Conservation (phyloP, 768 basidiomycete genomes). For the Macrolepiota dolichaula region DNA sequence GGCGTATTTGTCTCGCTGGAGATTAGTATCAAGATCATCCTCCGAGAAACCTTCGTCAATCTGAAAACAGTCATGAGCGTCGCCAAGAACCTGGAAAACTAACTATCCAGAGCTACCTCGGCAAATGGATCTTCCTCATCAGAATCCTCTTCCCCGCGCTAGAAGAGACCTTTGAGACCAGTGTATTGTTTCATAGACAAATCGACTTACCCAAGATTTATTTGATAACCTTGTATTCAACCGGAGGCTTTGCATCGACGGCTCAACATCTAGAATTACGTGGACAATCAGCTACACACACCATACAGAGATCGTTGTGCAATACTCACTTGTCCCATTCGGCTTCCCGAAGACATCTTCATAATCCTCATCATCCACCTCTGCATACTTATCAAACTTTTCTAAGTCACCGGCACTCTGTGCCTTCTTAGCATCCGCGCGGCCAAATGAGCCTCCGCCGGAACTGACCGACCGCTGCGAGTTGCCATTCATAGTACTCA, state of each 20-base stretch:
- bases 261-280: slow-evolving; percentile 43
- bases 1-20: slow-evolving; percentile 92
- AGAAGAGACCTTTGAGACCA: background rate
- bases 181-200: background rate
- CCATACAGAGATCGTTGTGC: slow-evolving; percentile 1
- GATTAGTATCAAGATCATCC: slow-evolving; percentile 87
- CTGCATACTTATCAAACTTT: slow-evolving; percentile 87
- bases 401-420: slow-evolving; percentile 64
- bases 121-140: slow-evolving; percentile 98
- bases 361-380: slow-evolving; percentile 88
- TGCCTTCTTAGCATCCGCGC: slow-evolving; percentile 55
- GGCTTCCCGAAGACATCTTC: slow-evolving; percentile 90
- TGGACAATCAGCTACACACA: background rate
- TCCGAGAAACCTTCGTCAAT: slow-evolving; percentile 93
- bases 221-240: slow-evolving; percentile 85
- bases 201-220: slow-evolving; percentile 73
- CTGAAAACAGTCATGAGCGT: slow-evolving; percentile 28
- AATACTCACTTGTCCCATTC: slow-evolving; percentile 58
- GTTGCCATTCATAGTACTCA: slow-evolving; percentile 22
- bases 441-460: slow-evolving; percentile 52
- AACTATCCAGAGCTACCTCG: slow-evolving; percentile 46
- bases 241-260: slow-evolving; percentile 71
- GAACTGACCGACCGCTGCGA: slow-evolving; percentile 29
- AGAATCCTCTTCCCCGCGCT: slow-evolving; percentile 77
- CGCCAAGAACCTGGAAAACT: slow-evolving; percentile 1